Conservation (phyloP, 2,329 filamentous ascomycete genomes). For the Pseudogymnoascus sp. region DNA sequence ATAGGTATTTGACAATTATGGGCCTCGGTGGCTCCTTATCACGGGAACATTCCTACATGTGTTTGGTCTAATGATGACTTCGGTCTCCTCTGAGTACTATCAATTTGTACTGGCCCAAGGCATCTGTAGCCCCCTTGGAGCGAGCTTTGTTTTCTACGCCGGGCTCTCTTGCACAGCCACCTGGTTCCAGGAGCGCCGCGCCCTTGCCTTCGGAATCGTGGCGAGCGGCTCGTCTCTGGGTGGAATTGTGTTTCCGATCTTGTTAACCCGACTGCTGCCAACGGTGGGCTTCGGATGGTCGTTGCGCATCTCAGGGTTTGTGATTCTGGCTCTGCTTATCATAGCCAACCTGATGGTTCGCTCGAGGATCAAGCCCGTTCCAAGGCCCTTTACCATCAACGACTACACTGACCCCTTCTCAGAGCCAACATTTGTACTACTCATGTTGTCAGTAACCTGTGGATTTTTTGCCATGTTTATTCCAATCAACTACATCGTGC, state of each 20-base stretch:
- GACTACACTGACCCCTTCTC: constrained; percentile 29
- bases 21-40: constrained; percentile 21
- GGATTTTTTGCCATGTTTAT: constrained; percentile 34
- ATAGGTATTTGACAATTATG: constrained; percentile 18
- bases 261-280: constrained; percentile 46
- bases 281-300: constrained; percentile 48
- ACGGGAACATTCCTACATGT: constrained; percentile 28
- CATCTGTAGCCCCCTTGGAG: constrained; percentile 33
- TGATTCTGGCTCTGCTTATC: constrained; percentile 34
- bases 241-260: constrained; percentile 51
- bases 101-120: constrained; percentile 37
- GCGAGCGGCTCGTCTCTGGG: constrained; percentile 42
- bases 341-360: constrained; percentile 33
- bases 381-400: constrained; percentile 24
- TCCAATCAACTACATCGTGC: constrained; percentile 36
- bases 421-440: constrained; percentile 29
- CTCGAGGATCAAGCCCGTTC: constrained; percentile 22
- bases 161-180: constrained; percentile 31
- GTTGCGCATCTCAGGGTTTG: constrained; percentile 48
- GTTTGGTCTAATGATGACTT: constrained; percentile 33
- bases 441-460: constrained; percentile 35
- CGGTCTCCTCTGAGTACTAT: constrained; percentile 32
- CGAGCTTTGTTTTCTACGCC: constrained; percentile 35
- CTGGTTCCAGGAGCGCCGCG: constrained; percentile 42
- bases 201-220: constrained; percentile 41